Conservation (phyloP, 2,329 filamentous ascomycete species). For the Claviceps arundinis region DNA sequence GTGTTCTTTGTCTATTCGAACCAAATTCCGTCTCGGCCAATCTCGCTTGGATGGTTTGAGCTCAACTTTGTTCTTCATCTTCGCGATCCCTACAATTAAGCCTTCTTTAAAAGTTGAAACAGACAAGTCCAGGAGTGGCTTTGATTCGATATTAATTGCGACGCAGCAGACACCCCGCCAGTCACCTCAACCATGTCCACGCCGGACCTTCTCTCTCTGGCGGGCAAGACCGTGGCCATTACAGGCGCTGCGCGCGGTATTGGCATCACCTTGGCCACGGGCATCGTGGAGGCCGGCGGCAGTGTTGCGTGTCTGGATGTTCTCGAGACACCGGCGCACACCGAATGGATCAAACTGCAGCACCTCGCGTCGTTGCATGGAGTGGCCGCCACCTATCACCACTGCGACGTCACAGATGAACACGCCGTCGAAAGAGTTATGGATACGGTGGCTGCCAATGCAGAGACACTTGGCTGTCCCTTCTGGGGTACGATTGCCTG, state of each 20-base stretch:
- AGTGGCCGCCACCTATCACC: slow-evolving; percentile 24
- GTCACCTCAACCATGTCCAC: slow-evolving; percentile 7
- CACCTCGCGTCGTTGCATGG: slow-evolving; percentile 24
- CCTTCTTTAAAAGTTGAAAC: no score
- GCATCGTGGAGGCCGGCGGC: slow-evolving; percentile 35
- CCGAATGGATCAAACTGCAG: slow-evolving; percentile 28
- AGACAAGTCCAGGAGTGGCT: neutral
- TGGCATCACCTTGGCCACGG: slow-evolving; percentile 34
- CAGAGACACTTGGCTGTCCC: slow-evolving; percentile 16
- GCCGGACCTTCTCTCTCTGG: slow-evolving; percentile 29
- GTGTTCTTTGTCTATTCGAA: neutral
- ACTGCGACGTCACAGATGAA: slow-evolving; percentile 35
- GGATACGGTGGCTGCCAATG: slow-evolving; percentile 22
- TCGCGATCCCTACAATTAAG: no score
- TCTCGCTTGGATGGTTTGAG: neutral
- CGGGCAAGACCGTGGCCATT: slow-evolving; percentile 30
- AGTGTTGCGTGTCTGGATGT: slow-evolving; percentile 36
- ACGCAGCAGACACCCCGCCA: neutral
- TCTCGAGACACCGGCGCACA: slow-evolving; percentile 20
- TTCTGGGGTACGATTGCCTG: slow-evolving; percentile 30
- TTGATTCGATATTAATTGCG: neutral
- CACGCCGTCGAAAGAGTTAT: slow-evolving; percentile 21
- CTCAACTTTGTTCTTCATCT: neutral
- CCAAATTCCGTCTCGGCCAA: neutral
- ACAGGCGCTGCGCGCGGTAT: slow-evolving; percentile 39